Conservation (phyloP, 768 basidiomycete species). For the Leucosporidium creatinivorum region DNA sequence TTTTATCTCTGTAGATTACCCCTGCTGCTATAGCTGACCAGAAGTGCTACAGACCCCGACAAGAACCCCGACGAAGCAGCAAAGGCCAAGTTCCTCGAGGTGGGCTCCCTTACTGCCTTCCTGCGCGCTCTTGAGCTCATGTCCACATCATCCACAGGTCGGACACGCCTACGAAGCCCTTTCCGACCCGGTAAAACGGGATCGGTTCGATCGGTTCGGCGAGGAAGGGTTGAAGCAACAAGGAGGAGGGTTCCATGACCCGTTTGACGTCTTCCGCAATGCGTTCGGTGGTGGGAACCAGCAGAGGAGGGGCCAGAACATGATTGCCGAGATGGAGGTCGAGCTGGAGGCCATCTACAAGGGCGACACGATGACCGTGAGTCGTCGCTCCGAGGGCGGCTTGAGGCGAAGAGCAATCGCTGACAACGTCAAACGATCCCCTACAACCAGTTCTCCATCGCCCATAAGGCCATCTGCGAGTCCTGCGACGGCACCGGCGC, state of each 20-base stretch:
- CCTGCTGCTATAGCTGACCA: constrained; percentile 54
- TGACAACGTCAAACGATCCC: background rate
- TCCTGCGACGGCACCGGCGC: constrained; percentile 95
- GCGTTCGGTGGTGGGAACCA: constrained; percentile 57
- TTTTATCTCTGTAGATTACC: background rate
- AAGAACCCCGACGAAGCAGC: constrained; percentile 75
- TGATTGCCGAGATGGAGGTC: constrained; percentile 41
- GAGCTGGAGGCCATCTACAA: constrained; percentile 54
- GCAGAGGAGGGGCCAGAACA: constrained; percentile 42
- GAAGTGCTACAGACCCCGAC: constrained; percentile 63
- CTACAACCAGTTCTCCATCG: constrained; percentile 69
- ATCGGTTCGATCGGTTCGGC: constrained; percentile 89
- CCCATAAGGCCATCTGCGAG: constrained; percentile 86
- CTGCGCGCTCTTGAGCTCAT: constrained; percentile 49
- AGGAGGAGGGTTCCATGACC: constrained; percentile 55
- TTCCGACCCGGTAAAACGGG: constrained; percentile 79
- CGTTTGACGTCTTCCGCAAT: constrained; percentile 86
- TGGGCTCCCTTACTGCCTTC: no score
- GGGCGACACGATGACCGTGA: constrained; percentile 74
- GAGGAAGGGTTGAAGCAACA: constrained; percentile 91
- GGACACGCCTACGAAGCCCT: constrained; percentile 80
- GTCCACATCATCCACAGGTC: constrained; percentile 36
- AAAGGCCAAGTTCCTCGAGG: constrained; percentile 75
- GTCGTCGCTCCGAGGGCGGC: constrained; percentile 17
- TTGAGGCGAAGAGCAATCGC: background rate